phyloP scores from a whole-genome alignment of 768 basidiomycete species.

The Mycena amicta region DNA sequence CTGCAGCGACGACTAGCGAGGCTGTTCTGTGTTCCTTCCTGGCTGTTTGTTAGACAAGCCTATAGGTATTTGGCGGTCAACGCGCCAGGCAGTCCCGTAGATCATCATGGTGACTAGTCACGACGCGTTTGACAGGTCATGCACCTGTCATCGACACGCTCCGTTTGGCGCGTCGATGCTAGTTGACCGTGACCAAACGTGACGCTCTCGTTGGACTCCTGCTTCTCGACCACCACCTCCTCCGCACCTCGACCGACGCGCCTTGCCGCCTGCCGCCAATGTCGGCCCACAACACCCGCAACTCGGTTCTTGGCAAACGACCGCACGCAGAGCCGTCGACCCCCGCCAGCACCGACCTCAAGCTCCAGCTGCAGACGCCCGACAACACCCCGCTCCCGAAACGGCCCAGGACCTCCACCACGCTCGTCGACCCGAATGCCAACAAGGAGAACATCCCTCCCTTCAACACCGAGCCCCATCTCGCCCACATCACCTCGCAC shows the following conservation, averaged over 20 bases:
- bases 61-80: neutral
- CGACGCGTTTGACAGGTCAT: no score
- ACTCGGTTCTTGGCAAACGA: constrained; percentile 36
- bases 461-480: constrained; percentile 40
- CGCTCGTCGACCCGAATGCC: constrained; percentile 51
- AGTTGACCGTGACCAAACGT: neutral
- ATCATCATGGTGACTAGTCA: constrained; percentile 46
- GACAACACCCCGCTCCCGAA: constrained; percentile 68
- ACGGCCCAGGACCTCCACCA: constrained; percentile 54
- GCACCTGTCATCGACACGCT: neutral
- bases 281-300: constrained; percentile 27
- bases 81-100: constrained; percentile 65
- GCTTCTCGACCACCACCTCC: constrained; percentile 3
- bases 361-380: constrained; percentile 55
- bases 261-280: constrained; percentile 14
- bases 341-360: constrained; percentile 33
- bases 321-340: constrained; percentile 28
- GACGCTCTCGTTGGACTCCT: neutral
- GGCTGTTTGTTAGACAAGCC: constrained; percentile 2
- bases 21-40: constrained; percentile 82
- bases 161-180: neutral
- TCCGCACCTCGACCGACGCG: no score
- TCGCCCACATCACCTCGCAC: constrained; percentile 19
- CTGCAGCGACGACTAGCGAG: constrained; percentile 67
- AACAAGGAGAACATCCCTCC: constrained; percentile 87